Base-by-base conservation (phyloP, 768 basidiomycete genomes). In the Sarcodon sp. region DNA sequence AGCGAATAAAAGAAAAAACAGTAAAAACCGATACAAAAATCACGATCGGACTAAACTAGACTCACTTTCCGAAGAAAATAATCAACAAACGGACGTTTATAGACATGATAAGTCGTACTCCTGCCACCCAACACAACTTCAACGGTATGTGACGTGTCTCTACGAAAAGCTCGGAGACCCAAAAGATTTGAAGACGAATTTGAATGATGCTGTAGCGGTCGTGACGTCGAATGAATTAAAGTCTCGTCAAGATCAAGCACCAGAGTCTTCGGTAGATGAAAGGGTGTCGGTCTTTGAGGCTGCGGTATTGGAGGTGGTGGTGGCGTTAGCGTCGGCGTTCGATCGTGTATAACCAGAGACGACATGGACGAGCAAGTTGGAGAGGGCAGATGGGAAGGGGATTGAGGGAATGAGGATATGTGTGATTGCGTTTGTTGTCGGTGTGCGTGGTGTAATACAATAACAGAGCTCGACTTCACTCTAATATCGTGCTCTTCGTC, bases 191-290 rank as follows among this genome's bases (percentile, higher is more conserved):
- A 73, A 18, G 80, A 73, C 33, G 68, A 62, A 51, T 65, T 57
- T 55, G 67, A 57, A 7, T 70, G 62, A 45, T 68, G 63, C 8
- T 53, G 46, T 33, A 85, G 71, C 21, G 87, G 83, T 35, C 90
- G 75, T 13, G 91, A 88, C 0, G 96, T 98, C 2, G 93, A 96
- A 61, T 99, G 96, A 50, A 98, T 98, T 44, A 99, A 79, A 0
- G 96, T 99, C 68, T 99, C 96, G 63, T 99, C 96, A 46, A 99
- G 72, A 67, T 99, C 96, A 39, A 99, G 79, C 32, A 99, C 92
- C 35, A 99, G 80, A 0, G 92, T 96, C 70, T 99, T 99, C 27
- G 79, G 91, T 33, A 79, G 70, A 56, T 83, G 83, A 53, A 94
- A 84, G 3, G 83, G 80, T 0, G 82, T 77, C 57, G 10, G 51